Percentiles rank a stretch among this genome's conserved stretches.
Evolutionary conservation across 225 moss, liverwort and hornwort species (phyloP).

Genomic region (Neckera pumila): DNA sequence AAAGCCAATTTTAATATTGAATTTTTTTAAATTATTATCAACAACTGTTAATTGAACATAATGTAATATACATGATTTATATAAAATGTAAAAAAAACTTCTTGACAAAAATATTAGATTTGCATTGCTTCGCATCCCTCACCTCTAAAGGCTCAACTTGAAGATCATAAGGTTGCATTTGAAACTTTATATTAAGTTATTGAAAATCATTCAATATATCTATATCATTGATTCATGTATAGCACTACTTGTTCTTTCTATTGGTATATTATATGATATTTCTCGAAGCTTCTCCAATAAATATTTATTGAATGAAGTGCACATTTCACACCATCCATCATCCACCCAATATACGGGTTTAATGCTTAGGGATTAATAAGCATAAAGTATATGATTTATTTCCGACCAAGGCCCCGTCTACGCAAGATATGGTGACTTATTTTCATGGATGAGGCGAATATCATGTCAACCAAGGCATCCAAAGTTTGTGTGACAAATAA

Average conservation of each 20-base stretch:
- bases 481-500: no score
- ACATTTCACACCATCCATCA: not conserved
- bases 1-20: no score
- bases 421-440: no score
- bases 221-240: not conserved
- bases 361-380: not conserved
- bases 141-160: not conserved
- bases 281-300: not conserved
- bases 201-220: not conserved
- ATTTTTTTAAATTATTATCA: no score
- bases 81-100: not conserved
- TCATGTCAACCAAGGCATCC: no score
- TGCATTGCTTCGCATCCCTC: not conserved
- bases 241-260: not conserved
- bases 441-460: no score
- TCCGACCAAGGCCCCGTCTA: no score
- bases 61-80: no score
- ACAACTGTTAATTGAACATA: not conserved
- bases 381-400: no score
- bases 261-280: not conserved
- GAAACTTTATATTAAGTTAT: not conserved
- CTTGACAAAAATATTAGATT: not conserved
- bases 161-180: not conserved
- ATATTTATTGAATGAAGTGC: not conserved
- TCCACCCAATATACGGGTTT: rapidly evolving